Base-by-base conservation (phyloP, 305 asterid genomes). In the Fraxinus paxiana region DNA sequence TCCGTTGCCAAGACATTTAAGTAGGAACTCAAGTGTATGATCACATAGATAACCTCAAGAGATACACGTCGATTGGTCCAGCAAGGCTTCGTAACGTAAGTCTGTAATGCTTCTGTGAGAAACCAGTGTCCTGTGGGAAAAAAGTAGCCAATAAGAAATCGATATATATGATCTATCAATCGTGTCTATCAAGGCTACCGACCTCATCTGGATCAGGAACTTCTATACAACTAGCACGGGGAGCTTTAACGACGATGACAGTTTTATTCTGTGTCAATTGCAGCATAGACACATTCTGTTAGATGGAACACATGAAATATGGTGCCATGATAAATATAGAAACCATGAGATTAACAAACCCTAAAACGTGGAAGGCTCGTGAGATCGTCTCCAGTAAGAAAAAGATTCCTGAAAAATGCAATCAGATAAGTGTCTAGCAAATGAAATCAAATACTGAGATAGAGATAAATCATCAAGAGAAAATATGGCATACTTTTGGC, bases 131-230 rank as follows among this genome's bases (percentile, higher is more conserved):
- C 97, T 92, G 90, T 35, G 76, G 82, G 77, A 34, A 79, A 78
- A 65, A 41, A 24, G 83, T 59, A 78, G 7, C 78, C 56, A 72
- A 83, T 84, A 79, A 84, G 83, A 80, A 69, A 82, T 74, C 75
- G 78, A 41, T 30, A 70, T 22, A 18, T 33, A 75, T 15, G 61
- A 81, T 33, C 22, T 70, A 34, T 35, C 33, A 56, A 28, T 31
- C 13, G 3, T 18, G 31, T 24, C 30, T 77, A 76, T 75, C 71
- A 59, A 81, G 35, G 78, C 18, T 18, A 88, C 87, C 77, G 24
- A 92, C 98, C 88, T 87, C 95, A 83, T 91, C 91, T 41, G 97
- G 98, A 84, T 92, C 97, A 24, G 96, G 97, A 69, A 94, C 97
- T 91, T 87, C 93, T 65, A 93, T 54, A 69, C 83, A 75, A 88